Conservation (phyloP, 2,329 filamentous ascomycete genomes). For the Aureobasidium sp. region DNA sequence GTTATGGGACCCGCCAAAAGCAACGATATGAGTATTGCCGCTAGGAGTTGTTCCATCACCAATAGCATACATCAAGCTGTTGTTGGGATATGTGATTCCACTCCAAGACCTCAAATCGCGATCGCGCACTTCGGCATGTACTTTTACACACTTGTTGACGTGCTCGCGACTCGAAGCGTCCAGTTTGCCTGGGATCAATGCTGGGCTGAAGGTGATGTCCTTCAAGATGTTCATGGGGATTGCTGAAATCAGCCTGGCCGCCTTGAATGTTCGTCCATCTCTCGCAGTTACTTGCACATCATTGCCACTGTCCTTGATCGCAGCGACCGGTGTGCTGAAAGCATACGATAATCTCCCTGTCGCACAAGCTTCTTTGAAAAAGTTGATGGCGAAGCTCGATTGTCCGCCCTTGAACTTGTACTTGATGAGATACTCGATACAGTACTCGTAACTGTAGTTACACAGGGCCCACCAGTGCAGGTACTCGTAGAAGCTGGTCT, state of each 20-base stretch:
- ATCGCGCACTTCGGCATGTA: conserved; percentile 27
- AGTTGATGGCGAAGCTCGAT: conserved; percentile 20
- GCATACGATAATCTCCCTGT: conserved; percentile 1
- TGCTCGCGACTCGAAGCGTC: conserved; percentile 32
- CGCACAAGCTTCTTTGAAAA: conserved; percentile 19
- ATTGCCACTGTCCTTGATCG: conserved; percentile 20
- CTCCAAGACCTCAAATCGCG: conserved; percentile 17
- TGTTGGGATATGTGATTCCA: conserved; percentile 14
- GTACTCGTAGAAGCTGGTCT: conserved; percentile 33
- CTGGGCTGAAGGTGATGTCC: conserved; percentile 32
- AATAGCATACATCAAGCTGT: conserved; percentile 8
- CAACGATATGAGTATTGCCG: conserved; percentile 15
- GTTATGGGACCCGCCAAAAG: conserved; percentile 11
- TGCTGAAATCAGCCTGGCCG: conserved; percentile 26
- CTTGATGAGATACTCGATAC: conserved; percentile 27
- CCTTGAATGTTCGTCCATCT: conserved; percentile 17
- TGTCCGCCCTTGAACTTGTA: conserved; percentile 34
- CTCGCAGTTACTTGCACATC: not conserved
- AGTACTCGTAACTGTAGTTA: conserved; percentile 29
- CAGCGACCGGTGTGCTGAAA: conserved; percentile 15
- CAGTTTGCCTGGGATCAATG: conserved; percentile 29
- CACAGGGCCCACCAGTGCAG: conserved; percentile 37
- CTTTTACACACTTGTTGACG: conserved; percentile 34
- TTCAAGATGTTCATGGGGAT: conserved; percentile 28
- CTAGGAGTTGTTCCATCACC: conserved; percentile 17